These are phyloP conservation scores for Chytriomyces sp. DNA, from an alignment of 192 early-diverging fungal genomes.

Conservation along the genomic window DNA sequence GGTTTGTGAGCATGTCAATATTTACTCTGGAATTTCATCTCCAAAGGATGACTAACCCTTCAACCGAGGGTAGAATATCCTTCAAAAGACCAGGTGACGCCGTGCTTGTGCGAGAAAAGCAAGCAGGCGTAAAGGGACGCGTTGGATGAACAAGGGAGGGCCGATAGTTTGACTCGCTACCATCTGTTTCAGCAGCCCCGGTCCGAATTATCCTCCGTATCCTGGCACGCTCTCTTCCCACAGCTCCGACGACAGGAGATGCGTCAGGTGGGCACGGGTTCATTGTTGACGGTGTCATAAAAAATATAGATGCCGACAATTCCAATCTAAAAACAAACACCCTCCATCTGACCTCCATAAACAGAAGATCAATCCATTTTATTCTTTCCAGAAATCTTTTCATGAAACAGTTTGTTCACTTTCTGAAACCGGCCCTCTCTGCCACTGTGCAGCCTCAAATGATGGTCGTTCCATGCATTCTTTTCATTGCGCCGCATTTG, in stretches of 20 bases:
- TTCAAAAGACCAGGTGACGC: neutral
- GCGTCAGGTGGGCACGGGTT: neutral
- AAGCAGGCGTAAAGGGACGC: slow-evolving; percentile 52
- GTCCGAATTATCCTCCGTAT: neutral
- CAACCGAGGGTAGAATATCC: neutral
- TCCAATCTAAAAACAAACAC: neutral
- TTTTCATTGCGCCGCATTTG: slow-evolving; percentile 4
- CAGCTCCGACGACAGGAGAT: neutral
- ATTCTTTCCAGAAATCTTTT: neutral
- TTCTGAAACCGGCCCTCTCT: neutral
- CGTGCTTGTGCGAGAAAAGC: neutral
- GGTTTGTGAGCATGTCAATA: neutral
- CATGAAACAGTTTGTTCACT: neutral
- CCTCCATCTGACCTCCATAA: neutral
- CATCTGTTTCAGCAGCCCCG: neutral
- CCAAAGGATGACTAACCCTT: neutral
- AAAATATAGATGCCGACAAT: neutral
- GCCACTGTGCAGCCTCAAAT: neutral
- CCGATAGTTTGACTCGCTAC: slow-evolving; percentile 31
- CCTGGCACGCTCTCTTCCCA: neutral
- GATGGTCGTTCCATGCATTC: neutral
- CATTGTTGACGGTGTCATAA: neutral
- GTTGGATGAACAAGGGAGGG: slow-evolving; percentile 48
- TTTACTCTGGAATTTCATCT: neutral
- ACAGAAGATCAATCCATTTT: neutral